Conservation (phyloP, 1,284 basidiomycete species). For the Moniliophthora roreri region DNA sequence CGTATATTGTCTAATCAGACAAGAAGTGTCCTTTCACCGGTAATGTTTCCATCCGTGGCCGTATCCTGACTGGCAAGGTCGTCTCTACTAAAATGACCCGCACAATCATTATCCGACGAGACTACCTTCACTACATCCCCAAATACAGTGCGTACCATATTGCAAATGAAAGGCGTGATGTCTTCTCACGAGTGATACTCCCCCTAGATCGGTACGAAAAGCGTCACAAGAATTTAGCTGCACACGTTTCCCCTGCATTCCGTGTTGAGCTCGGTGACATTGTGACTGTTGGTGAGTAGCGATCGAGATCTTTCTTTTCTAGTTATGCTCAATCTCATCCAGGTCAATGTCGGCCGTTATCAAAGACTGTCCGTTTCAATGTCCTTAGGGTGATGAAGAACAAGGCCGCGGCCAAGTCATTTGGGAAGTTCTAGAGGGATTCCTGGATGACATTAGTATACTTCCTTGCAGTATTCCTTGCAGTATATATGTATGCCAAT, state of each 20-base stretch:
- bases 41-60: slow-evolving; percentile 96
- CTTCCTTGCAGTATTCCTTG: slow-evolving; percentile 22
- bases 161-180: too few relatives aligned
- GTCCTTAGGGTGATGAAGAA: slow-evolving; percentile 90
- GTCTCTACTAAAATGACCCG: slow-evolving; percentile 99
- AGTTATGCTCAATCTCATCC: slow-evolving; percentile 5
- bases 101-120: slow-evolving; percentile 96
- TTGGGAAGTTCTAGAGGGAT: slow-evolving; percentile 85
- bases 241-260: slow-evolving; percentile 98
- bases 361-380: slow-evolving; percentile 99
- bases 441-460: slow-evolving; percentile 19
- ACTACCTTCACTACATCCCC: slow-evolving; percentile 98
- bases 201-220: slow-evolving; percentile 89
- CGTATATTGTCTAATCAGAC: slow-evolving; percentile 52
- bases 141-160: slow-evolving; percentile 82
- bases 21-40: slow-evolving; percentile 99
- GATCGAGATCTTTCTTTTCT: slow-evolving; percentile 5
- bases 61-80: slow-evolving; percentile 97
- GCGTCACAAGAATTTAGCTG: slow-evolving; percentile 98
- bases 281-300: slow-evolving; percentile 88
- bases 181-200: neutral
- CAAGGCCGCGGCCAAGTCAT: slow-evolving; percentile 87
- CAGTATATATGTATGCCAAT: slow-evolving; percentile 19
- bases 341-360: slow-evolving; percentile 98
- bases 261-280: slow-evolving; percentile 91